phyloP scores from a whole-genome alignment of 192 early-diverging fungal species.

The Rhizoclosmatium globosum region DNA sequence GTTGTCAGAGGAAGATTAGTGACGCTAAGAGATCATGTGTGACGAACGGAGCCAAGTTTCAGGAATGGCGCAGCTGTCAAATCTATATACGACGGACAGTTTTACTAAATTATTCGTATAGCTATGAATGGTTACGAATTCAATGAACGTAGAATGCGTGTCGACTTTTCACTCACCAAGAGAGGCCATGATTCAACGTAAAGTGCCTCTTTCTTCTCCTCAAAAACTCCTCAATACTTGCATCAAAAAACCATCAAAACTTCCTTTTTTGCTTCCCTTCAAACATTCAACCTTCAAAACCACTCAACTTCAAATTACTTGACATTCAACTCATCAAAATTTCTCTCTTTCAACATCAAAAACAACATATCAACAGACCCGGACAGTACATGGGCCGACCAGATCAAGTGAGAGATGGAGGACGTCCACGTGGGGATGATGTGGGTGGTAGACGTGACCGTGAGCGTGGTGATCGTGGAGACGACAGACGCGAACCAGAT shows the following conservation, averaged over 20 bases:
- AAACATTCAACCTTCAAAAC: not conserved
- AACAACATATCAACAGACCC: conserved; percentile 54
- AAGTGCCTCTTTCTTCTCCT: not conserved
- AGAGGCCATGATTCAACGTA: conserved; percentile 64
- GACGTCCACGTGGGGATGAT: conserved; percentile 37
- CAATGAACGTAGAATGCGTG: conserved; percentile 38
- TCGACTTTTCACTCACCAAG: conserved; percentile 64
- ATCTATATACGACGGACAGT: too few relatives aligned
- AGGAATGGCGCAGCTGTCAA: too few relatives aligned
- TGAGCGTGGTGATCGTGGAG: conserved; percentile 3
- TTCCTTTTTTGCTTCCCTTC: too few relatives aligned
- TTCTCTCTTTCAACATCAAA: conserved; percentile 10
- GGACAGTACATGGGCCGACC: conserved; percentile 74
- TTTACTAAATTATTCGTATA: too few relatives aligned
- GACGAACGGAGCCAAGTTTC: too few relatives aligned
- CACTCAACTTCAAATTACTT: not conserved
- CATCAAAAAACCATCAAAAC: not conserved
- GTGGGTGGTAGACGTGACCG: conserved; percentile 41
- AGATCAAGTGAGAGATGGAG: conserved; percentile 43
- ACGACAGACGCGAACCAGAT: not conserved
- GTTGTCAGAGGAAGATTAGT: too few relatives aligned
- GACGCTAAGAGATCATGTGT: too few relatives aligned
- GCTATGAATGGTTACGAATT: conserved; percentile 62
- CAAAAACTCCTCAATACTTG: not conserved
- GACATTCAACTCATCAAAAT: not conserved